A percentile compares a stretch with the other conserved stretches of the same genome.
phyloP scores from a whole-genome alignment of 495 filamentous ascomycete species.

The Neurospora africana region DNA sequence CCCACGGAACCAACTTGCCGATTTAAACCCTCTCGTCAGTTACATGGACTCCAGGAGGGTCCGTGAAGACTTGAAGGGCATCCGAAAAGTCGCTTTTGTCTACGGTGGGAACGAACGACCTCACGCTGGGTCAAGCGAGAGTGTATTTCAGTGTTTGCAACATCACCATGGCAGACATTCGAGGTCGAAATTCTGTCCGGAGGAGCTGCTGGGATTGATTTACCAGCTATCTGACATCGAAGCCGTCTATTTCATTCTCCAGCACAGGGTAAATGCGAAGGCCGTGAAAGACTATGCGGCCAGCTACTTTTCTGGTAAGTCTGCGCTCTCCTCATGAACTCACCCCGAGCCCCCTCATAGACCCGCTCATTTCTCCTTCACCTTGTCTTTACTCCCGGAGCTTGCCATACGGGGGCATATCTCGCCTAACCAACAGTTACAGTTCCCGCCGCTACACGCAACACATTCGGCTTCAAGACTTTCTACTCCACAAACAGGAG shows the following conservation, averaged over 20 bases:
- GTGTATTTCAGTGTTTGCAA: conserved; percentile 1
- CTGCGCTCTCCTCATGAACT: neutral
- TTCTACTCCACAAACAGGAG: neutral
- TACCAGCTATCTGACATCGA: conserved; percentile 12
- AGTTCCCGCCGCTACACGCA: neutral
- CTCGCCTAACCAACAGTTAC: neutral
- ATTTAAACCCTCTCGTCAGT: too few relatives aligned
- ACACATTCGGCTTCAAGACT: neutral
- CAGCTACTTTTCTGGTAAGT: neutral
- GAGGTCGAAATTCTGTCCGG: conserved; percentile 3
- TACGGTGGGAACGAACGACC: neutral
- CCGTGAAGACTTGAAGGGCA: neutral
- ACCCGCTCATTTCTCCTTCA: too few relatives aligned
- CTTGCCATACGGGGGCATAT: too few relatives aligned
- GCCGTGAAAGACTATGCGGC: neutral
- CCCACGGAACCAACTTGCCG: neutral
- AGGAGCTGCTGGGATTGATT: conserved; percentile 8
- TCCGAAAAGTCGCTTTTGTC: neutral
- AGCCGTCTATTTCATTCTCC: conserved; percentile 14
- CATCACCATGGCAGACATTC: neutral
- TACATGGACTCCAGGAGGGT: neutral
- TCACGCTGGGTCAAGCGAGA: neutral
- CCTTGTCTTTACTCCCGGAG: neutral
- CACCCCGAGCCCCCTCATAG: too few relatives aligned
- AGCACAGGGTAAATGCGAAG: neutral